phyloP scores from a whole-genome alignment of 257 asterid genomes.

The Solanum bukasovii region DNA sequence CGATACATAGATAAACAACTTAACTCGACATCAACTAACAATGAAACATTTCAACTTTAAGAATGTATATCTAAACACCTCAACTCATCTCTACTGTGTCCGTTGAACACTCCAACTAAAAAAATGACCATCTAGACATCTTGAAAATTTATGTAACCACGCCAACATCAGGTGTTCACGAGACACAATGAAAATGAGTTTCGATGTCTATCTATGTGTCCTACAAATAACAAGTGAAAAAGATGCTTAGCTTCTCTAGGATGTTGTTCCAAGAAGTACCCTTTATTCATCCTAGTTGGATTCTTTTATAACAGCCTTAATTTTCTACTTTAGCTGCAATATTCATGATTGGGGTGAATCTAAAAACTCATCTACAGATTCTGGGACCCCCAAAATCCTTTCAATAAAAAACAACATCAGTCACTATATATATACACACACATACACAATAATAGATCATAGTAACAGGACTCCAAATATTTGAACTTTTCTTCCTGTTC shows the following conservation, averaged over 20 bases:
- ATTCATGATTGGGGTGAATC: conserved; percentile 62
- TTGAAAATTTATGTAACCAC: background rate
- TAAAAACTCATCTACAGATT: conserved; percentile 39
- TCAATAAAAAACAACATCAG: conserved; percentile 1
- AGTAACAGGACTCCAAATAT: conserved; percentile 6
- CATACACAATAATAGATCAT: conserved; percentile 26
- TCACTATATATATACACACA: conserved; percentile 2
- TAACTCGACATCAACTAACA: background rate
- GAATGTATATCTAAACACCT: background rate
- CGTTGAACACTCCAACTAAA: background rate
- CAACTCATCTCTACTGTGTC: fast-evolving
- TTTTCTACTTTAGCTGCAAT: conserved; percentile 20
- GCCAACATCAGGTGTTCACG: fast-evolving
- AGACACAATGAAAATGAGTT: background rate
- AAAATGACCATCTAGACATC: background rate
- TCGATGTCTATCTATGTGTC: background rate
- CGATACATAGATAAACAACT: background rate
- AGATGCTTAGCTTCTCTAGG: conserved; percentile 90
- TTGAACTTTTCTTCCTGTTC: background rate
- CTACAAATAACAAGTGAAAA: conserved; percentile 15
- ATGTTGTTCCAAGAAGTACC: conserved; percentile 41
- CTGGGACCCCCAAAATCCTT: conserved; percentile 11
- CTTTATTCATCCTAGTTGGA: conserved; percentile 58
- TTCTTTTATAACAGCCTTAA: conserved; percentile 49
- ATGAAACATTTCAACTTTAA: fast-evolving